Percentiles rank a stretch among this genome's conserved stretches.
Evolutionary conservation across 257 asterid species (phyloP).

Genomic region (Primulina eburnea): DNA sequence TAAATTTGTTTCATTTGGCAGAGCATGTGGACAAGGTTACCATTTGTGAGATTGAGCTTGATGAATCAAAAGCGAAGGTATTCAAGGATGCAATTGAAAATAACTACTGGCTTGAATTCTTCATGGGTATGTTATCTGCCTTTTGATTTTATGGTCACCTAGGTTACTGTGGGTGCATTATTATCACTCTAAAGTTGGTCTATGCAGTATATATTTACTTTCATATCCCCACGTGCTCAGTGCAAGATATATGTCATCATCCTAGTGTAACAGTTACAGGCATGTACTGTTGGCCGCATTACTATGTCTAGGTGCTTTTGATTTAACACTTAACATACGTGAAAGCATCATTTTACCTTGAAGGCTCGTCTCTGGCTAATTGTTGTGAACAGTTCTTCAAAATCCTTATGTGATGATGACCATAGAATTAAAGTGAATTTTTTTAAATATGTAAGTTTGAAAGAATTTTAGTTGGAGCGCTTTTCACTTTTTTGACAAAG

Average conservation of each 20-base stretch:
- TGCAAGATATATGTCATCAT: not conserved
- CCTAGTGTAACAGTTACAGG: not conserved
- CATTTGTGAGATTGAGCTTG: conserved; percentile 51
- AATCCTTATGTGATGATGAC: not conserved
- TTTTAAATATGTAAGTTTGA: not conserved
- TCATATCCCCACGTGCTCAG: not conserved
- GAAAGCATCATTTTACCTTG: not conserved
- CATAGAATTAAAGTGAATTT: conserved; percentile 4
- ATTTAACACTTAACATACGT: not conserved
- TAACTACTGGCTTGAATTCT: conserved; percentile 60
- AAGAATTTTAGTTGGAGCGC: not conserved
- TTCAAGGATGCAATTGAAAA: conserved; percentile 59
- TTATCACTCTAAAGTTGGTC: not conserved
- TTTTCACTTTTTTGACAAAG: not conserved
- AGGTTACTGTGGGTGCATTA: conserved; percentile 2
- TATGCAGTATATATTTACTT: not conserved
- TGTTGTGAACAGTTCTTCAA: not conserved
- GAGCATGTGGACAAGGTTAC: conserved; percentile 48
- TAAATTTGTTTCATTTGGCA: conserved; percentile 26
- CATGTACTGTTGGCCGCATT: not conserved
- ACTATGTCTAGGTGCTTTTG: not conserved
- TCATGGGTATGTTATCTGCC: conserved; percentile 46
- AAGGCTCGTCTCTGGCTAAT: not conserved
- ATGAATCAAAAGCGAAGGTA: conserved; percentile 53
- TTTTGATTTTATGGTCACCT: conserved; percentile 2